Evolutionary conservation across 768 basidiomycete genomes (phyloP).

Genomic region (Lactarius akahatsu): DNA sequence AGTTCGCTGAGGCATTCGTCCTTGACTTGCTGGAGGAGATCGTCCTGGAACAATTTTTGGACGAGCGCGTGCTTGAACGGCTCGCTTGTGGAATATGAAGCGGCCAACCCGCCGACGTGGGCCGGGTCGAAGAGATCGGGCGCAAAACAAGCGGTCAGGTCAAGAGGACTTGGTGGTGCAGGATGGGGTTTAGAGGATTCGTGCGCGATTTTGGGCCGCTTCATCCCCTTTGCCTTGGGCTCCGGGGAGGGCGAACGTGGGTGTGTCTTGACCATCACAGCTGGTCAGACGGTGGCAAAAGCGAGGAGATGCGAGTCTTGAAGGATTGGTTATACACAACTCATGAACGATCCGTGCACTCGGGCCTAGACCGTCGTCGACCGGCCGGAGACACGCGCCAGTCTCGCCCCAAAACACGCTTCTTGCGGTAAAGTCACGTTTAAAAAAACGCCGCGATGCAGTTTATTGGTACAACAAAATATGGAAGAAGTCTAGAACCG

Average conservation of each 20-base stretch:
- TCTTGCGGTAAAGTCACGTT: background rate
- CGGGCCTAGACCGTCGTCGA: conserved; percentile 21
- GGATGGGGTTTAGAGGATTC: conserved; percentile 28
- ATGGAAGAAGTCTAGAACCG: background rate
- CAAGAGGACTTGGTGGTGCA: conserved; percentile 22
- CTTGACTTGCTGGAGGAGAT: conserved; percentile 75
- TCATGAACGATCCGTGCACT: background rate
- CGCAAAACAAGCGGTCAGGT: conserved; percentile 44
- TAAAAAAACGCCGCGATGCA: conserved; percentile 1
- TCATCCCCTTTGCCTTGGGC: conserved; percentile 37
- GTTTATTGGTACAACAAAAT: conserved; percentile 28
- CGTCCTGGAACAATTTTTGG: conserved; percentile 79
- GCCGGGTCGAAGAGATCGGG: conserved; percentile 56
- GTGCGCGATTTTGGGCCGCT: conserved; percentile 43
- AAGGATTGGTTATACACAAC: background rate
- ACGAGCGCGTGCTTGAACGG: conserved; percentile 86
- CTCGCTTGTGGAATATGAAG: conserved; percentile 52
- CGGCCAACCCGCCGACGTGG: conserved; percentile 54
- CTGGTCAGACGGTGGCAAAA: background rate
- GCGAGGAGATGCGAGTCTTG: background rate
- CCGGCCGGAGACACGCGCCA: background rate
- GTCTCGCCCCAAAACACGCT: background rate
- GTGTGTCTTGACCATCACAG: conserved; percentile 47
- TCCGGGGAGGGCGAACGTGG: conserved; percentile 47
- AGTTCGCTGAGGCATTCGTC: conserved; percentile 80